Conservation (phyloP, 352 stramenopile species). For the Aphanomyces invadans region DNA sequence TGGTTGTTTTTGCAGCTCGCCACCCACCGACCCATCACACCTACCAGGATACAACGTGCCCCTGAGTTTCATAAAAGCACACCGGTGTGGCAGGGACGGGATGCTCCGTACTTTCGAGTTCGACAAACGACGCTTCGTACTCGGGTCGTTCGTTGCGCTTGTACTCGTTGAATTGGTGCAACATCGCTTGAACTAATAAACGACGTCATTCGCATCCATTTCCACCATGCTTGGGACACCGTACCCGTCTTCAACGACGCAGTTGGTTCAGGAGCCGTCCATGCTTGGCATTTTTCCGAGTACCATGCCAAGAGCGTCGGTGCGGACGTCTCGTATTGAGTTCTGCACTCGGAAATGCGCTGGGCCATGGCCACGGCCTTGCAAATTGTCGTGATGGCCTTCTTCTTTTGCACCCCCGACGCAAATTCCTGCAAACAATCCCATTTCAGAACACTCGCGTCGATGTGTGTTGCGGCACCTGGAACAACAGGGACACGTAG, state of each 20-base stretch:
- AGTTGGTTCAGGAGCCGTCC: constrained; percentile 27
- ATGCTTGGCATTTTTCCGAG: constrained; percentile 31
- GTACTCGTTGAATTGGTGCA: constrained; percentile 66
- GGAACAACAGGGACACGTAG: constrained; percentile 87
- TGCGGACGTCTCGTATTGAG: constrained; percentile 63
- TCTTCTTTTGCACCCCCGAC: constrained; percentile 83
- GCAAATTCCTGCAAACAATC: constrained; percentile 65
- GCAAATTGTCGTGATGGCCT: constrained; percentile 81
- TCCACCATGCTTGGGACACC: no score
- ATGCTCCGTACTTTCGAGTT: constrained; percentile 42
- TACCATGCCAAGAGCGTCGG: constrained; percentile 70
- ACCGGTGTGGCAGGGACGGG: no score
- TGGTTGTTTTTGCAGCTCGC: constrained; percentile 85
- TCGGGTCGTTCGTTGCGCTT: constrained; percentile 83
- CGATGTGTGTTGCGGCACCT: constrained; percentile 4
- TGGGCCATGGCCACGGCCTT: constrained; percentile 87
- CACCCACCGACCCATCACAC: constrained; percentile 70
- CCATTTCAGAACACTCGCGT: not conserved
- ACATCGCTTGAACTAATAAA: constrained; percentile 39
- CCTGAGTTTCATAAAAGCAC: no score
- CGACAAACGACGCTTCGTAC: constrained; percentile 72
- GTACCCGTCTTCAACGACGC: constrained; percentile 28
- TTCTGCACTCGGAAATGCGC: constrained; percentile 75
- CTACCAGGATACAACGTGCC: constrained; percentile 20
- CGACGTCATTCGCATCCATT: no score